These are phyloP conservation scores for Cutaneotrichosporon sp. DNA, from an alignment of 1,284 basidiomycete species.

Conservation along the genomic window DNA sequence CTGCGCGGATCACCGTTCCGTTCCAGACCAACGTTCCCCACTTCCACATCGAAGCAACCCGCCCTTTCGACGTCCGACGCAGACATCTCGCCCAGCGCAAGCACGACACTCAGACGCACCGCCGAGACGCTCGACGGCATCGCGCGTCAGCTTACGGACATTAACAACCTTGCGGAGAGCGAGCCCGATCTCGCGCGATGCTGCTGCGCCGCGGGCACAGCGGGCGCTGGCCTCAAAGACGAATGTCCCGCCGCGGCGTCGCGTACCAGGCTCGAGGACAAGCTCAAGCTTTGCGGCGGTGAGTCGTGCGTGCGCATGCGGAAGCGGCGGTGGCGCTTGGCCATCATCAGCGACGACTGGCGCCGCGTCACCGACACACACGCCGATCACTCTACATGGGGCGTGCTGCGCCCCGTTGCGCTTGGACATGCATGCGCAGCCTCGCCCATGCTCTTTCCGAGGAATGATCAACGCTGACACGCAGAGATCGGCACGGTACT, in stretches of 20 bases:
- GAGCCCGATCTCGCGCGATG: slow-evolving; percentile 23
- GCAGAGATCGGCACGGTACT: slow-evolving; percentile 87
- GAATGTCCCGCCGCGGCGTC: slow-evolving; percentile 51
- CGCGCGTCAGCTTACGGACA: slow-evolving; percentile 28
- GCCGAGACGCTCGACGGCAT: slow-evolving; percentile 41
- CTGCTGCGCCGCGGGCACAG: slow-evolving; percentile 12
- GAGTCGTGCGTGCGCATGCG: slow-evolving; percentile 31
- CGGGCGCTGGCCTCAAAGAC: background rate
- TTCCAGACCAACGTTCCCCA: no score
- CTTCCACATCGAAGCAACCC: no score
- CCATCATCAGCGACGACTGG: no score
- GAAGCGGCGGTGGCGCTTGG: no score
- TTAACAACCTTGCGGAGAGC: slow-evolving; percentile 21
- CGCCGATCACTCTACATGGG: no score
- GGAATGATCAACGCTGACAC: slow-evolving; percentile 4
- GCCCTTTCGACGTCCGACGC: no score
- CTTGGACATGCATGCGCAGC: no score
- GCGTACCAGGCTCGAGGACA: slow-evolving; percentile 64
- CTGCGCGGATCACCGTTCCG: no score
- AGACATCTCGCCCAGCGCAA: slow-evolving; percentile 27
- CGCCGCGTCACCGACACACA: no score
- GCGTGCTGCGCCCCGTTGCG: no score
- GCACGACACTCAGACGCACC: slow-evolving; percentile 30
- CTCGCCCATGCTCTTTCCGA: slow-evolving; percentile 4
- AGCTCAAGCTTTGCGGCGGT: slow-evolving; percentile 78